A percentile compares a stretch with the other conserved stretches of the same genome.
These are phyloP conservation scores for Fusarium robinianum DNA, from an alignment of 2,329 filamentous ascomycete species.

Conservation along the genomic window DNA sequence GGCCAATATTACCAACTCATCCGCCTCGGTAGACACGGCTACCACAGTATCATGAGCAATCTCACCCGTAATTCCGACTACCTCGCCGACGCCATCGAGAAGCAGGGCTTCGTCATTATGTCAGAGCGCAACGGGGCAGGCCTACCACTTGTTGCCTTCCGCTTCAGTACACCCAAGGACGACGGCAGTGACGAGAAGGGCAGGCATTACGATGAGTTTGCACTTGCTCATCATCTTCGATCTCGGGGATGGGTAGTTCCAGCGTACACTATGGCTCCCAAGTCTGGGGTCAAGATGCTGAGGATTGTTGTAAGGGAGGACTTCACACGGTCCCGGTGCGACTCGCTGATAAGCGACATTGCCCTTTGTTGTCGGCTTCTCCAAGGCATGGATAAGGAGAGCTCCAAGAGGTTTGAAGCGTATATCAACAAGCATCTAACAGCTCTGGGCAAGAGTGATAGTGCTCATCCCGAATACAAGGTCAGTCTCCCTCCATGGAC, in stretches of 20 bases:
- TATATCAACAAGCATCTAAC: too few species aligned
- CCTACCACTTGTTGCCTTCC: conserved; percentile 88
- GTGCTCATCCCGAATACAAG: conserved; percentile 50
- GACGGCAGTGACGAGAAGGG: conserved; percentile 54
- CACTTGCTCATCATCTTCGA: conserved; percentile 81
- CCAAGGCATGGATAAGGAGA: conserved; percentile 72
- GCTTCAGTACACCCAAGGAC: conserved; percentile 64
- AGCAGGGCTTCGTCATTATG: conserved; percentile 85
- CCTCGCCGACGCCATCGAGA: conserved; percentile 72
- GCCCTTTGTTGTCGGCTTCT: conserved; percentile 75
- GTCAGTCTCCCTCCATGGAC: conserved; percentile 43
- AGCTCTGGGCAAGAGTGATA: conserved; percentile 55
- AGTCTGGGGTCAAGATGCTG: conserved; percentile 89
- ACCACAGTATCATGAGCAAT: conserved; percentile 92
- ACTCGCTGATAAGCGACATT: conserved; percentile 77
- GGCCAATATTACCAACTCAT: conserved; percentile 98
- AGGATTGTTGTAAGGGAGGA: conserved; percentile 92
- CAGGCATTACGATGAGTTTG: conserved; percentile 72
- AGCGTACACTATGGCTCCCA: conserved; percentile 94
- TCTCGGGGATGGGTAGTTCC: conserved; percentile 91
- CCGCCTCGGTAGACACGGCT: conserved; percentile 89
- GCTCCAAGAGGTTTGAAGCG: conserved; percentile 70
- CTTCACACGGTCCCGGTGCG: conserved; percentile 81
- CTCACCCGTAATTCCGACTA: conserved; percentile 89
- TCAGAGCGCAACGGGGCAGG: conserved; percentile 77